phyloP scores from a whole-genome alignment of 805 yeast species.

The Schwanniomyces sp. region DNA sequence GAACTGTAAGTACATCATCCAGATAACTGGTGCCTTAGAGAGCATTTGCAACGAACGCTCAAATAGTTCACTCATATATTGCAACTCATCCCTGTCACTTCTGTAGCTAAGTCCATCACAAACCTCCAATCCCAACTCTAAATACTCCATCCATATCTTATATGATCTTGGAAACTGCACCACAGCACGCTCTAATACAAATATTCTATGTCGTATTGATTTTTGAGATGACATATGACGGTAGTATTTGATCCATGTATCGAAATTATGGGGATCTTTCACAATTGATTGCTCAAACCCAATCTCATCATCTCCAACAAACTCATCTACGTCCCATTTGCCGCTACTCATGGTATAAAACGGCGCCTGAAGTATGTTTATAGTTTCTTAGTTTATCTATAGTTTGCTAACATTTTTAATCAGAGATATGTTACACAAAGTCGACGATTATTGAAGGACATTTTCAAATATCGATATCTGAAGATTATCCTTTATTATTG shows the following conservation, averaged over 20 bases:
- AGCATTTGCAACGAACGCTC: constrained; percentile 45
- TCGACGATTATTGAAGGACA: not conserved
- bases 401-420: not conserved
- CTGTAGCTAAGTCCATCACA: constrained; percentile 25
- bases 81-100: constrained; percentile 27
- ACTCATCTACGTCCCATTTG: constrained; percentile 13
- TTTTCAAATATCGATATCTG: not conserved
- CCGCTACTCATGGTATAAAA: not conserved
- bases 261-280: constrained; percentile 30
- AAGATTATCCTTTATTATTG: constrained; percentile 1
- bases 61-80: constrained; percentile 42
- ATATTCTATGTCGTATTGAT: constrained; percentile 35
- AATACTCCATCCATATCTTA: constrained; percentile 55
- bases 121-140: constrained; percentile 39
- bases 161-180: constrained; percentile 42
- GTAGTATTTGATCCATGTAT: constrained; percentile 48
- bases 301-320: constrained; percentile 25
- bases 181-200: constrained; percentile 55
- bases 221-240: constrained; percentile 25
- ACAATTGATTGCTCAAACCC: constrained; percentile 34
- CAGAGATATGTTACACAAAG: not conserved
- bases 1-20: constrained; percentile 52
- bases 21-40: constrained; percentile 46
- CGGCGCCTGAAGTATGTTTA: not conserved
- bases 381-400: not conserved